phyloP scores from a whole-genome alignment of 805 yeast genomes.

The Nakazawaea populi region DNA sequence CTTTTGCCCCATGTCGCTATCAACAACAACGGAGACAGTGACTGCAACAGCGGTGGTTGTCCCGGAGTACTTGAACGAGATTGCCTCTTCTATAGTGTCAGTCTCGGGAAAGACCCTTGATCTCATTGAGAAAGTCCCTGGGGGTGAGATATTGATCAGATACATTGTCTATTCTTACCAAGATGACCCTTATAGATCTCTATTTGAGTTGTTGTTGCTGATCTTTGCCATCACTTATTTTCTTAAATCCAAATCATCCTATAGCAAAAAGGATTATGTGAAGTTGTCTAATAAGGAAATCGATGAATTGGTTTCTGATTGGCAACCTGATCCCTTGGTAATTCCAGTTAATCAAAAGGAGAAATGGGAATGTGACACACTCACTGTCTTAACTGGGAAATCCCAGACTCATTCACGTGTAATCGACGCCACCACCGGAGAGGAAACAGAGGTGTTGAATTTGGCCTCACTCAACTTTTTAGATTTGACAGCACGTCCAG shows the following conservation, averaged over 20 bases:
- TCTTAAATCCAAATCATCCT: conserved; percentile 69
- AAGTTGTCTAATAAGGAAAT: conserved; percentile 56
- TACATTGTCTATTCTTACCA: conserved; percentile 85
- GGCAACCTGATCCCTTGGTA: conserved; percentile 88
- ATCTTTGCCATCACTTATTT: conserved; percentile 83
- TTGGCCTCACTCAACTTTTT: conserved; percentile 70
- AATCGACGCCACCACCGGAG: conserved; percentile 22
- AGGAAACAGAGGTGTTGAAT: conserved; percentile 42
- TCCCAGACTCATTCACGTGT: conserved; percentile 28
- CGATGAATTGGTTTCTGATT: conserved; percentile 79
- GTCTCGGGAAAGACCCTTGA: conserved; percentile 1
- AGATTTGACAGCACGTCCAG: conserved; percentile 45
- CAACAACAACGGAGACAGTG: conserved; percentile 8
- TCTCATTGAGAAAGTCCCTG: conserved; percentile 32
- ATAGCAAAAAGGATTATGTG: conserved; percentile 65
- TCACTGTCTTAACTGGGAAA: conserved; percentile 62
- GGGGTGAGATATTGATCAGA: conserved; percentile 52
- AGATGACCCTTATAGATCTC: conserved; percentile 87
- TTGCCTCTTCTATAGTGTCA: conserved; percentile 4
- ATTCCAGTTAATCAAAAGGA: conserved; percentile 45
- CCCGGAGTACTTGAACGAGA: conserved; percentile 12
- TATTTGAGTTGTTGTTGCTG: conserved; percentile 70
- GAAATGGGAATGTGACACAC: conserved; percentile 53
- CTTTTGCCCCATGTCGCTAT: not conserved
- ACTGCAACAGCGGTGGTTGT: conserved; percentile 12